Percentiles rank a stretch among this genome's conserved stretches.
Evolutionary conservation across 2,329 filamentous ascomycete species (phyloP).

Genomic region (Phaeophleospora eucalypticola): DNA sequence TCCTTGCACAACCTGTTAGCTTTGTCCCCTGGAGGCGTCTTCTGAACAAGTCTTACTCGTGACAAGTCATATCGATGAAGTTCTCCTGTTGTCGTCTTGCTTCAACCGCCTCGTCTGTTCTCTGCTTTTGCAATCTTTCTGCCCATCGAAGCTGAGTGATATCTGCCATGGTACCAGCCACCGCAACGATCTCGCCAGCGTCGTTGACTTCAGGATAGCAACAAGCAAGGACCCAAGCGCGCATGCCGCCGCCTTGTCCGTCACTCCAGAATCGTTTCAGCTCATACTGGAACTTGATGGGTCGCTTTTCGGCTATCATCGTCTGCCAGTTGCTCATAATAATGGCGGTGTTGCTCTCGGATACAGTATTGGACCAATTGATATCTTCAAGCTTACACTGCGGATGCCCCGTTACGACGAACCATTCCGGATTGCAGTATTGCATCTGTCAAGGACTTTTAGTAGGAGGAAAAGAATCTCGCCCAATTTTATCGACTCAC

Average conservation of each 20-base stretch:
- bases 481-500: too few species aligned
- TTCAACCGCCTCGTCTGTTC: constrained; percentile 38
- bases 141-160: constrained; percentile 45
- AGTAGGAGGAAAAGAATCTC: too few species aligned
- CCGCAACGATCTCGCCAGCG: constrained; percentile 35
- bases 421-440: too few species aligned
- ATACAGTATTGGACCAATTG: too few species aligned
- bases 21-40: too few species aligned
- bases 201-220: constrained; percentile 24
- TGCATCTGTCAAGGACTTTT: too few species aligned
- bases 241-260: constrained; percentile 16
- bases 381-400: too few species aligned
- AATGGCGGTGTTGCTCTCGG: constrained; percentile 7
- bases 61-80: constrained; percentile 40
- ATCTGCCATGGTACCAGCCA: constrained; percentile 43
- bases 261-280: constrained; percentile 26
- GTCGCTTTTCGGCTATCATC: constrained; percentile 15
- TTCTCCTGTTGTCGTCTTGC: constrained; percentile 41
- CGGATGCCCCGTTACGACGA: too few species aligned
- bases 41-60: too few species aligned
- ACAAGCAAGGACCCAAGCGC: constrained; percentile 16
- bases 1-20: too few species aligned
- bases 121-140: constrained; percentile 36
- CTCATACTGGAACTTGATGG: constrained; percentile 44
- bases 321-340: constrained; percentile 6